Conservation (phyloP, 352 stramenopile genomes). For the Saprolegnia parasitica region DNA sequence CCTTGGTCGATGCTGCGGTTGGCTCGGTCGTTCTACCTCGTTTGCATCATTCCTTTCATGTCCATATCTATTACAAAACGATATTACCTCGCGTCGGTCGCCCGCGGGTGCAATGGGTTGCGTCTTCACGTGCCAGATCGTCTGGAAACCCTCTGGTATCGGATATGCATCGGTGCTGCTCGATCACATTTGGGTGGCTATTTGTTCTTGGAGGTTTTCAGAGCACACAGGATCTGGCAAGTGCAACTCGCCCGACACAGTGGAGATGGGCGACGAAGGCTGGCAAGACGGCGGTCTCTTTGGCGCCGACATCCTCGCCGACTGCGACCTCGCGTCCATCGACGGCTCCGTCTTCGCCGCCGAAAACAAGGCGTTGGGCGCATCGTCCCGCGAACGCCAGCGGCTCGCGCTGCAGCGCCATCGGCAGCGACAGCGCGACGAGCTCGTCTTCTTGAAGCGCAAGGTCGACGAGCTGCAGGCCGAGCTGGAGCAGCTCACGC, state of each 20-base stretch:
- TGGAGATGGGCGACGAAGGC: conserved; percentile 1
- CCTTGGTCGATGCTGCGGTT: no score
- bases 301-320: neutral
- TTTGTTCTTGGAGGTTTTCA: neutral
- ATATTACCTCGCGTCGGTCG: no score
- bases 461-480: conserved; percentile 6
- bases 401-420: conserved; percentile 2
- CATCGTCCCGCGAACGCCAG: neutral
- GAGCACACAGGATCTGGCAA: neutral
- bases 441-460: conserved; percentile 8
- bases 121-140: no score
- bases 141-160: no score
- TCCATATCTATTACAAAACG: no score
- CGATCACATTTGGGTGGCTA: no score
- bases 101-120: no score
- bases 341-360: neutral
- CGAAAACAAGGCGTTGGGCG: conserved; percentile 4
- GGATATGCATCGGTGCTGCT: no score
- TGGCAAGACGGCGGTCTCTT: neutral
- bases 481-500: neutral
- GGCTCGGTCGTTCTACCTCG: no score
- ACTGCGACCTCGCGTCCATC: conserved; percentile 5
- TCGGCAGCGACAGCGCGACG: conserved; percentile 2
- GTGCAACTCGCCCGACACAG: neutral
- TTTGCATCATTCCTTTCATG: no score